Evolutionary conservation across 2,329 filamentous ascomycete genomes (phyloP).

Genomic region (Rhynchosporium secalis): DNA sequence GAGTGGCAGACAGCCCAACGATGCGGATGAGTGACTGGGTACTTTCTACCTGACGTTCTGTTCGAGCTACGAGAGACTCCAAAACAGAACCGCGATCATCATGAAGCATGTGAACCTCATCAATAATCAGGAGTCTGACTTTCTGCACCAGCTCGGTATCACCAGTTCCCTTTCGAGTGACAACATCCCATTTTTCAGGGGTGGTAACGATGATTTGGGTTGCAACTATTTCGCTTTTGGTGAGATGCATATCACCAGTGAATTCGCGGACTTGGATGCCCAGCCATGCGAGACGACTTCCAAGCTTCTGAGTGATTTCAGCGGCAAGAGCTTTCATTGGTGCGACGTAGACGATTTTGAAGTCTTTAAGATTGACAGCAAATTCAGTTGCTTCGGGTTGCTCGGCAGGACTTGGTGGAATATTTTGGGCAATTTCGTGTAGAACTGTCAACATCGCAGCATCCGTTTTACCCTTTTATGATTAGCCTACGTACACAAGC

Average conservation of each 20-base stretch:
- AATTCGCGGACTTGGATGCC: conserved; percentile 89
- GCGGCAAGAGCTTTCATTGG: conserved; percentile 98
- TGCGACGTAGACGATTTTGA: conserved; percentile 98
- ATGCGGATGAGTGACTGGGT: conserved; percentile 97
- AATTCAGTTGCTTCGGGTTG: conserved; percentile 74
- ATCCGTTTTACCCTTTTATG: conserved; percentile 79
- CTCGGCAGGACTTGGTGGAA: conserved; percentile 76
- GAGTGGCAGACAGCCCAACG: conserved; percentile 88
- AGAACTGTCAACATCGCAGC: conserved; percentile 96
- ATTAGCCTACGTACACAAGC: not conserved
- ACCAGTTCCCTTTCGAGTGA: conserved; percentile 93
- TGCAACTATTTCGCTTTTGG: conserved; percentile 90
- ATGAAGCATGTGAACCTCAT: conserved; percentile 99
- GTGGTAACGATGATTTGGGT: conserved; percentile 99
- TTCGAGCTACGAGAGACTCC: conserved; percentile 92
- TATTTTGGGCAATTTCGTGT: conserved; percentile 85
- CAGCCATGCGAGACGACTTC: conserved; percentile 89
- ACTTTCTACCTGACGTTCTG: conserved; percentile 94
- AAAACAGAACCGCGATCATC: conserved; percentile 95
- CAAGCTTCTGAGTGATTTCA: conserved; percentile 92
- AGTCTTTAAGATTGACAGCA: conserved; percentile 78
- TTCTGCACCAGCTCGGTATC: conserved; percentile 98
- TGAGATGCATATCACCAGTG: conserved; percentile 98
- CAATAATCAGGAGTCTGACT: conserved; percentile 91
- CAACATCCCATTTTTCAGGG: conserved; percentile 98